Evolutionary conservation across 139 green algal species (phyloP).

Genomic region (Picochlorum costavermella): DNA sequence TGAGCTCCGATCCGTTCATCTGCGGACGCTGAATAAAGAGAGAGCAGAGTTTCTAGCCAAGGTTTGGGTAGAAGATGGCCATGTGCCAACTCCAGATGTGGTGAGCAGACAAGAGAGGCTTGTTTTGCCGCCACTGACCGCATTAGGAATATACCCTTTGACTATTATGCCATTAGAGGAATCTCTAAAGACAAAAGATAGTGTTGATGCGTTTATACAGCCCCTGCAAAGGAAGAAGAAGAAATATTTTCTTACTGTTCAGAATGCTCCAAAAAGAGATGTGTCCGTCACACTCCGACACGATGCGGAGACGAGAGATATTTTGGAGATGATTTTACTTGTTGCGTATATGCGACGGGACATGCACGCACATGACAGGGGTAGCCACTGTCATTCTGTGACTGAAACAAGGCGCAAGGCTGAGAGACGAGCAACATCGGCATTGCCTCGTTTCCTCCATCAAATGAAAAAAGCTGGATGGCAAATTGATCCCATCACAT

Average conservation of each 20-base stretch:
- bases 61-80: conserved; percentile 44
- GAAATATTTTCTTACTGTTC: background rate
- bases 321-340: conserved; percentile 52
- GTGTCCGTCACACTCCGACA: background rate
- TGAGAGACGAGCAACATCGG: background rate
- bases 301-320: conserved; percentile 20
- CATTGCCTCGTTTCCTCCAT: conserved; percentile 12
- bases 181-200: conserved; percentile 6
- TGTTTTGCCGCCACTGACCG: conserved; percentile 32
- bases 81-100: conserved; percentile 31
- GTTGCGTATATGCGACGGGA: conserved; percentile 42
- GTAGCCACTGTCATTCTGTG: background rate
- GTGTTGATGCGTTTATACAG: conserved; percentile 17
- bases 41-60: conserved; percentile 68
- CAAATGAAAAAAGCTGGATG: conserved; percentile 32
- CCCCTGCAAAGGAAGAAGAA: background rate
- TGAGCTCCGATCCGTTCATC: conserved; percentile 76
- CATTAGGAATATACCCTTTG: conserved; percentile 31
- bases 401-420: too few relatives aligned
- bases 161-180: conserved; percentile 22
- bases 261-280: background rate
- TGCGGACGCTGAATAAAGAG: conserved; percentile 79
- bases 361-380: background rate
- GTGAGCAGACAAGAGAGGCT: conserved; percentile 48
- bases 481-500: conserved; percentile 46